A percentile compares a stretch with the other conserved stretches of the same genome.
Evolutionary conservation across 2,329 filamentous ascomycete genomes (phyloP).

Genomic region (Diaporthe velutina): DNA sequence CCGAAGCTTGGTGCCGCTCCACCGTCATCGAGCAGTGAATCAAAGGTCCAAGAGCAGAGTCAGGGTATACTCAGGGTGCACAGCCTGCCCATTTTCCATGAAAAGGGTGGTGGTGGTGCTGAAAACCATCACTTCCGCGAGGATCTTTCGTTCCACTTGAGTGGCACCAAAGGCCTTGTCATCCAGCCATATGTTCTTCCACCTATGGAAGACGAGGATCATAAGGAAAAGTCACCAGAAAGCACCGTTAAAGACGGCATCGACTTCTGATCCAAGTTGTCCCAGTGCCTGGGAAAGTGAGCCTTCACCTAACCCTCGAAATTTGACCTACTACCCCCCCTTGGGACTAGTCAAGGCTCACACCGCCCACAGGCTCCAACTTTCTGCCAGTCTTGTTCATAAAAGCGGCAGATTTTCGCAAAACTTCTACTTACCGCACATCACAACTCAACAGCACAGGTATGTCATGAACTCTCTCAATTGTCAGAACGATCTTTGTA

Average conservation of each 20-base stretch:
- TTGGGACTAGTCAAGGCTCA: not conserved
- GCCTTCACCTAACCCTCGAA: constrained; percentile 17
- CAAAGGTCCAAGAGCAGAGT: constrained; percentile 74
- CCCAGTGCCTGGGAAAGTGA: too few relatives aligned
- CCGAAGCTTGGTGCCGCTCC: constrained; percentile 59
- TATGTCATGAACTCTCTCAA: constrained; percentile 39
- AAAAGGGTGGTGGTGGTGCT: constrained; percentile 85
- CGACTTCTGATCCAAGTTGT: constrained; percentile 71
- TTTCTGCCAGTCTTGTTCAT: constrained; percentile 32
- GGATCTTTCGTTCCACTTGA: constrained; percentile 92
- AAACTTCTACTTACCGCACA: constrained; percentile 34
- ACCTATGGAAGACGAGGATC: constrained; percentile 81
- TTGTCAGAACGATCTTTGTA: not conserved
- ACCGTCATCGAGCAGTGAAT: constrained; percentile 40
- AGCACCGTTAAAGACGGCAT: constrained; percentile 76
- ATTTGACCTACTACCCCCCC: not conserved
- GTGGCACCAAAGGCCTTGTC: constrained; percentile 81
- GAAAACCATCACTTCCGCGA: constrained; percentile 78
- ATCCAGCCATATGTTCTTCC: constrained; percentile 92
- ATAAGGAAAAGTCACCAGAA: constrained; percentile 55
- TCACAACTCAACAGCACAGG: constrained; percentile 42
- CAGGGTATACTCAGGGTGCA: constrained; percentile 91
- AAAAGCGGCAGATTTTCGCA: constrained; percentile 32
- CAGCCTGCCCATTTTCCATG: constrained; percentile 85
- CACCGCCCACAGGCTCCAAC: constrained; percentile 25